These are phyloP conservation scores for Phytophthora syringae DNA, from an alignment of 352 stramenopile genomes.

Conservation along the genomic window DNA sequence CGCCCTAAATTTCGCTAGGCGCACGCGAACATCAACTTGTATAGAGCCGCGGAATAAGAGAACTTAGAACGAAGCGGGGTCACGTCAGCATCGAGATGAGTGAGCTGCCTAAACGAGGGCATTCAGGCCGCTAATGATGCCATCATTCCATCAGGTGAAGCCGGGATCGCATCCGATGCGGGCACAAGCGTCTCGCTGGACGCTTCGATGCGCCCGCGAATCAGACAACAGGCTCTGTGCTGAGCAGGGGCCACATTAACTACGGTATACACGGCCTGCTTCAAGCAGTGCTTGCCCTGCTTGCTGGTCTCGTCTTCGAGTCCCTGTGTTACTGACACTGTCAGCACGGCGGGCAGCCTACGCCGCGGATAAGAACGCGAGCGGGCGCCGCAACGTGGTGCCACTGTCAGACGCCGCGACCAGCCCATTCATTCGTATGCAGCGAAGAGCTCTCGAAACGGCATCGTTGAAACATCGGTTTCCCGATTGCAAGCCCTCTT, in stretches of 20 bases:
- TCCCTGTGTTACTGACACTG: no score
- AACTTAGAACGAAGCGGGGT: no score
- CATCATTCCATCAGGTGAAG: neutral
- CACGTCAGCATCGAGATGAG: neutral
- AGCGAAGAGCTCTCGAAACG: slow-evolving; percentile 24
- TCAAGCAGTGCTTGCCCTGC: neutral
- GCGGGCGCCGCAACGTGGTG: neutral
- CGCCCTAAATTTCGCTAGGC: slow-evolving; percentile 12
- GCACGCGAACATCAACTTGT: slow-evolving; percentile 16
- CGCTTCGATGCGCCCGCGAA: slow-evolving; percentile 1
- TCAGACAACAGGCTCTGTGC: no score
- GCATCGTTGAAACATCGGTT: neutral
- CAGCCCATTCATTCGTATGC: slow-evolving; percentile 27
- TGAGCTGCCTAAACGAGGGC: neutral
- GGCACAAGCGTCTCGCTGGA: neutral
- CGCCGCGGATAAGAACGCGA: slow-evolving; percentile 3
- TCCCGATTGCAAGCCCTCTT: neutral
- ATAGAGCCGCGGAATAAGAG: slow-evolving; percentile 11
- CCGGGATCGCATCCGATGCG: neutral
- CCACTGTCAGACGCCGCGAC: neutral
- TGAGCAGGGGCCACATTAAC: no score
- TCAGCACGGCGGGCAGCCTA: no score
- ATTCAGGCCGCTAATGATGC: no score
- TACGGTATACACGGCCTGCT: no score
- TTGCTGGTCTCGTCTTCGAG: no score